Conservation (phyloP, 2,329 filamentous ascomycete species). For the Alternaria infectoria region DNA sequence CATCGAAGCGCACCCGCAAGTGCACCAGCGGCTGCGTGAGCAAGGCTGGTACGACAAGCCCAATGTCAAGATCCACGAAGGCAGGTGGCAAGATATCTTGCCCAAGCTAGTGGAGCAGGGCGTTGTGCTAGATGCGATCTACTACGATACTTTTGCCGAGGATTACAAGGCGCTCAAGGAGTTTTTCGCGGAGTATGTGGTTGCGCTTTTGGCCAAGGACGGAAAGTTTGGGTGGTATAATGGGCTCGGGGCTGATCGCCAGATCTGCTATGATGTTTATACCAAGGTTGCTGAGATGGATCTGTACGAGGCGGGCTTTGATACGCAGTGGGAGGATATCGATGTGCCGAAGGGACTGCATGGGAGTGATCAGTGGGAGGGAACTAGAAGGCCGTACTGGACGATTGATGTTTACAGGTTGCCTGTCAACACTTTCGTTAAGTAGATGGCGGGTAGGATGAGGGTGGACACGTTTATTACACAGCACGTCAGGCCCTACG, state of each 20-base stretch:
- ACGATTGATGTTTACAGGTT: slow-evolving; percentile 46
- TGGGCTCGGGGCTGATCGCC: slow-evolving; percentile 46
- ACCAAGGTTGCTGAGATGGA: slow-evolving; percentile 49
- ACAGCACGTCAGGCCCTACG: neutral
- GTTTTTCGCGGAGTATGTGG: slow-evolving; percentile 47
- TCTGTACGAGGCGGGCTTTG: slow-evolving; percentile 45
- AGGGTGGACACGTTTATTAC: neutral
- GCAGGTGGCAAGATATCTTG: slow-evolving; percentile 82
- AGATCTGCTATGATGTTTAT: slow-evolving; percentile 50
- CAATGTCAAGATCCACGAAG: slow-evolving; percentile 67
- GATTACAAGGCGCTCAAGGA: slow-evolving; percentile 47
- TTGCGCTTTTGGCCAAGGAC: slow-evolving; percentile 39
- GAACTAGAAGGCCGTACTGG: slow-evolving; percentile 46
- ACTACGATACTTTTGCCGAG: slow-evolving; percentile 50
- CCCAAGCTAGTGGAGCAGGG: slow-evolving; percentile 71
- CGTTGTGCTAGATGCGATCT: slow-evolving; percentile 75
- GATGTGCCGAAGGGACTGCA: slow-evolving; percentile 41
- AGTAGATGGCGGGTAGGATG: slow-evolving; percentile 13
- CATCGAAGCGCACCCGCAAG: slow-evolving; percentile 81
- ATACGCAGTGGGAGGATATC: slow-evolving; percentile 46
- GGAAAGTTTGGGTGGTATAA: slow-evolving; percentile 50
- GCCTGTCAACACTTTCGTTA: slow-evolving; percentile 46
- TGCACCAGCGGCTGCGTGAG: slow-evolving; percentile 71
- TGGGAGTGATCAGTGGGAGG: slow-evolving; percentile 45
- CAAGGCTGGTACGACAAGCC: slow-evolving; percentile 71